phyloP scores from a whole-genome alignment of 768 basidiomycete species.

The Serendipita indica region DNA sequence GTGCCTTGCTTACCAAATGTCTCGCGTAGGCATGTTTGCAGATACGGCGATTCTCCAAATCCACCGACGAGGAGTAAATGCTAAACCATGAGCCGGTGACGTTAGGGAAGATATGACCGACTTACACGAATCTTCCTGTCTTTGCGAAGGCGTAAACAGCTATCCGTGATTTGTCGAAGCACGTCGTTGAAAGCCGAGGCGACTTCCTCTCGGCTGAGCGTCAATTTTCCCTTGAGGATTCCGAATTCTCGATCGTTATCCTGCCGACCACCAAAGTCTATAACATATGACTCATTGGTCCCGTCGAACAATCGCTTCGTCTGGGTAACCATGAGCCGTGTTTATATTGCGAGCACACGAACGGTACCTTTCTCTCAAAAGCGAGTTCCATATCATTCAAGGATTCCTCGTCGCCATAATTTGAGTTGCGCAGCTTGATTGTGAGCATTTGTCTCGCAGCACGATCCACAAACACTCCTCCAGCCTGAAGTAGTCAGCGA shows the following conservation, averaged over 20 bases:
- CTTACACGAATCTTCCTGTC: too few relatives aligned
- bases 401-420: neutral
- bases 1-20: neutral
- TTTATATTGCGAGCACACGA: neutral
- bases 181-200: too few relatives aligned
- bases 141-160: too few relatives aligned
- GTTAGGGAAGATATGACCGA: neutral
- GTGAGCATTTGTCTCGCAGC: conserved; percentile 7
- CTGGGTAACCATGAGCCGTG: too few relatives aligned
- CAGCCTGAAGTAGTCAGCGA: neutral
- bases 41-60: conserved; percentile 4
- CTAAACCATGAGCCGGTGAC: neutral
- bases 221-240: too few relatives aligned
- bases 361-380: neutral
- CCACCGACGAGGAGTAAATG: neutral
- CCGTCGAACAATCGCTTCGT: too few relatives aligned
- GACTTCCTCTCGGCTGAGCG: too few relatives aligned
- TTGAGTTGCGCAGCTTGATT: conserved; percentile 5
- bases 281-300: too few relatives aligned
- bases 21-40: neutral
- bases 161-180: too few relatives aligned
- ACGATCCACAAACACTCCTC: neutral
- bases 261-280: too few relatives aligned
- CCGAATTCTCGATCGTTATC: too few relatives aligned
- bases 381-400: neutral